phyloP scores from a whole-genome alignment of 768 basidiomycete species.

The Tylopilus plumbeoviolaceoides region DNA sequence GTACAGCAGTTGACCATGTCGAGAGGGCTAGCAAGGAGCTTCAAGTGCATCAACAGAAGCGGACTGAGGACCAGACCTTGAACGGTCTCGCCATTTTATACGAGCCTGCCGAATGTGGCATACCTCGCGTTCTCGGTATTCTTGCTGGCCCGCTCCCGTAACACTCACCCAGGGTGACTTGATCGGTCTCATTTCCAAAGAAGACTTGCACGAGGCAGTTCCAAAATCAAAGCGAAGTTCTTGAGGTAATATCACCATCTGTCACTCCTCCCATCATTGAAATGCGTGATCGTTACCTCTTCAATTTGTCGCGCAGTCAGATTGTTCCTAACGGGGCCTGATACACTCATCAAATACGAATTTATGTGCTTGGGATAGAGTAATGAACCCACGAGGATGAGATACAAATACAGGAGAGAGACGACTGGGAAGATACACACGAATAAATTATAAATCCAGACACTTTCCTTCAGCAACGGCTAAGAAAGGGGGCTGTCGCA shows the following conservation, averaged over 20 bases:
- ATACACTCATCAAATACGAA: conserved; percentile 13
- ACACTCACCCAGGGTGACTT: conserved; percentile 19
- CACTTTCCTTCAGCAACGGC: conserved; percentile 49
- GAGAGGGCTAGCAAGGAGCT: conserved; percentile 16
- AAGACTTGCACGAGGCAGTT: conserved; percentile 25
- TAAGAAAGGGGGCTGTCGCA: conserved; percentile 61
- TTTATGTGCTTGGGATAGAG: conserved; percentile 18
- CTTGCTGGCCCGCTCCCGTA: conserved; percentile 8
- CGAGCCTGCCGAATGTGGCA: conserved; percentile 13
- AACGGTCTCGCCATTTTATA: conserved; percentile 21
- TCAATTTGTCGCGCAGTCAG: conserved; percentile 22
- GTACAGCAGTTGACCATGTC: conserved; percentile 26
- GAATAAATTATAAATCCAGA: conserved; percentile 28
- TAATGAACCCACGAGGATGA: conserved; percentile 27
- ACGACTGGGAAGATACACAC: conserved; percentile 22
- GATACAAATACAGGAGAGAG: conserved; percentile 28
- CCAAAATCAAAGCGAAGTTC: conserved; percentile 22
- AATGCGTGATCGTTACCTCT: conserved; percentile 31
- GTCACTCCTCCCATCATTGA: conserved; percentile 24
- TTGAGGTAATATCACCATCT: conserved; percentile 34
- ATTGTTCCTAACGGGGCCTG: conserved; percentile 26
- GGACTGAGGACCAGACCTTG: conserved; percentile 8
- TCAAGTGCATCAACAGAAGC: conserved; percentile 23
- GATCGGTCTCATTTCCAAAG: conserved; percentile 12
- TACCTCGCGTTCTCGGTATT: conserved; percentile 14